Evolutionary conservation across 139 green algal genomes (phyloP).

Genomic region (Chlamydomonas eustigma): DNA sequence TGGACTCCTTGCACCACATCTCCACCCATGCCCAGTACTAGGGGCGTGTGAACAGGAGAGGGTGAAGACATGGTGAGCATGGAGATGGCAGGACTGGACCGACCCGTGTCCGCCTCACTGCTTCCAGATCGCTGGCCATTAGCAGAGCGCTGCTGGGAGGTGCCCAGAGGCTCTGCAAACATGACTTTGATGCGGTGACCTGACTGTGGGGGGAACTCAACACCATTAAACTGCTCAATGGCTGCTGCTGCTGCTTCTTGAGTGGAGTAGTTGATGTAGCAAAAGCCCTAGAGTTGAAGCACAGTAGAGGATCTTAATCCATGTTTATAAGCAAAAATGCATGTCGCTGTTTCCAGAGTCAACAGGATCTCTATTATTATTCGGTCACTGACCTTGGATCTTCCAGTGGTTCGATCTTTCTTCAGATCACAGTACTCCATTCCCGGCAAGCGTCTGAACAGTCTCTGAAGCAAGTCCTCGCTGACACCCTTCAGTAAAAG

Average conservation of each 20-base stretch:
- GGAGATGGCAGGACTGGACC: background rate
- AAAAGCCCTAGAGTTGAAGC: constrained; percentile 81
- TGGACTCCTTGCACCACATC: background rate
- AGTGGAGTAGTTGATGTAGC: constrained; percentile 84
- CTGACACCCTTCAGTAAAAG: constrained; percentile 47
- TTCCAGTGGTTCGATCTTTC: constrained; percentile 64
- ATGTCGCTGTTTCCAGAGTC: too few relatives aligned
- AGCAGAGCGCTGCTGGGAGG: background rate
- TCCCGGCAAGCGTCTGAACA: constrained; percentile 75
- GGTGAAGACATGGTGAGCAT: constrained; percentile 9
- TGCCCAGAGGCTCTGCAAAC: constrained; percentile 47
- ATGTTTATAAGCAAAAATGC: too few relatives aligned
- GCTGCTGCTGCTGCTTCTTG: constrained; percentile 62
- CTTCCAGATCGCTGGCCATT: constrained; percentile 11
- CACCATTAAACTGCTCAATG: constrained; percentile 73
- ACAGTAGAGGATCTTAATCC: too few relatives aligned
- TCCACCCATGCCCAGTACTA: background rate
- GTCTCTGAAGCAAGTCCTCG: constrained; percentile 63
- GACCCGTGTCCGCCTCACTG: background rate
- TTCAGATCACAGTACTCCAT: constrained; percentile 92
- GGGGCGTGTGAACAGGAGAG: constrained; percentile 1
- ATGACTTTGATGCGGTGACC: constrained; percentile 77
- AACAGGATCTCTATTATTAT: constrained; percentile 54
- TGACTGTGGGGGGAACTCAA: constrained; percentile 73
- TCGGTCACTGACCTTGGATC: constrained; percentile 49